Base-by-base conservation (phyloP, 805 yeast species). In the Ogataea pini region DNA sequence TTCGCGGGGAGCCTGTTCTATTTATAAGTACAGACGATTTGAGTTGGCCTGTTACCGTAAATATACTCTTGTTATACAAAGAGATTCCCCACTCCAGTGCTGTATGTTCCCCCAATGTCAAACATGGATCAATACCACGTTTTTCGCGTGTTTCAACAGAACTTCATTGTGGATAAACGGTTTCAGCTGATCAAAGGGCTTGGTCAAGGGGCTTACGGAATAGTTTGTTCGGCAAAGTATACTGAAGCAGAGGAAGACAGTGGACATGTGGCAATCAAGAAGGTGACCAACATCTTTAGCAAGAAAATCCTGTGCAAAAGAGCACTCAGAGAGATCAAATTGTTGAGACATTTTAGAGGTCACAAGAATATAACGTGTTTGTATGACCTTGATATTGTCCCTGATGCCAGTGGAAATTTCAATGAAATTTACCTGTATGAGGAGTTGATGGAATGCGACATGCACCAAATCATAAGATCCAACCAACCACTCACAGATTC, bases 171-270 rank as follows among this genome's bases (percentile, higher is more conserved):
- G 48, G 98, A 94, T 67, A 82, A 81, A 56, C 73, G 97, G 46
- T 89, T 92, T 65, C 88, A 89, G 62, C 78, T 94, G 57, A 89
- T 89, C 49, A 88, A 91, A 61, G 98, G 94, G 59, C 78, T 94
- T 33, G 99, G 99, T 4, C 97, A 94, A 60, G 99, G 99, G 10
- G 98, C 99, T 1, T 94, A 94, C 62, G 99, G 99, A 36, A 85
- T 92, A 3, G 99, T 94, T 5, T 92, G 97, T 62, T 86, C 96
- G 1, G 99, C 99, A 14, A 80, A 83, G 58, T 91, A 90, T 65
- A 76, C 81, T 3, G 87, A 82, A 46, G 73, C 80, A 1, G 79
- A 79, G 4, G 88, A 83, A 44, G 92, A 86, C 39, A 92, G 87
- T 42, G 91, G 90, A 6, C 79, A 83, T 10, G 97, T 94, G 25